Conservation (phyloP, 768 basidiomycete genomes). For the Leccinum fibrillosum region DNA sequence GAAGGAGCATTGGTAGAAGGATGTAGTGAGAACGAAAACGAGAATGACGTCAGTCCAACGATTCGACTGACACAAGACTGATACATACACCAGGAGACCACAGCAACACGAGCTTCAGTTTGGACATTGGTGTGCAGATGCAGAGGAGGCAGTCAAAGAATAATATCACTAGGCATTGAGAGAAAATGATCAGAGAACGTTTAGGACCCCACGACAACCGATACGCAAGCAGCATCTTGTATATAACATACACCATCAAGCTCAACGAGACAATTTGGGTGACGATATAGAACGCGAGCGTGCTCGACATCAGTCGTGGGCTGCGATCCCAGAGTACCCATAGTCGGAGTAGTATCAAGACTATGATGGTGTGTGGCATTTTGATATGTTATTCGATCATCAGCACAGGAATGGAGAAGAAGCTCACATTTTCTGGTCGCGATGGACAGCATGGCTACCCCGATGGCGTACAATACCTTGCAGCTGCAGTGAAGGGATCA, state of each 20-base stretch:
- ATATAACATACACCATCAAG: constrained; percentile 22
- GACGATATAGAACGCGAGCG: constrained; percentile 27
- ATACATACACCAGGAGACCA: constrained; percentile 29
- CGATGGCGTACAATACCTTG: no score
- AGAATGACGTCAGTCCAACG: neutral
- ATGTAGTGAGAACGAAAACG: neutral
- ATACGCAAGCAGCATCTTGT: constrained; percentile 27
- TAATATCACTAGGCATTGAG: constrained; percentile 16
- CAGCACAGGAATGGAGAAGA: no score
- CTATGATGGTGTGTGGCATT: no score
- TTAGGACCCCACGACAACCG: neutral
- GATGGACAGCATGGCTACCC: constrained; percentile 20
- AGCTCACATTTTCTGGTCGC: no score
- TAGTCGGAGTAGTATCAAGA: constrained; percentile 32
- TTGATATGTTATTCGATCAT: no score
- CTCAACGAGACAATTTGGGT: constrained; percentile 27
- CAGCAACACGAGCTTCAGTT: constrained; percentile 21
- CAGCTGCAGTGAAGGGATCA: no score
- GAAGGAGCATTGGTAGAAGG: neutral
- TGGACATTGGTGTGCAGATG: constrained; percentile 20
- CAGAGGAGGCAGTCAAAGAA: constrained; percentile 8
- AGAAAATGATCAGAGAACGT: neutral
- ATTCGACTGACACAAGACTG: neutral
- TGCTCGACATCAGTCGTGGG: constrained; percentile 27
- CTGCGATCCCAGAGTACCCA: constrained; percentile 36